Conservation (phyloP, 768 basidiomycete species). For the Xerocomellus amylosporus region DNA sequence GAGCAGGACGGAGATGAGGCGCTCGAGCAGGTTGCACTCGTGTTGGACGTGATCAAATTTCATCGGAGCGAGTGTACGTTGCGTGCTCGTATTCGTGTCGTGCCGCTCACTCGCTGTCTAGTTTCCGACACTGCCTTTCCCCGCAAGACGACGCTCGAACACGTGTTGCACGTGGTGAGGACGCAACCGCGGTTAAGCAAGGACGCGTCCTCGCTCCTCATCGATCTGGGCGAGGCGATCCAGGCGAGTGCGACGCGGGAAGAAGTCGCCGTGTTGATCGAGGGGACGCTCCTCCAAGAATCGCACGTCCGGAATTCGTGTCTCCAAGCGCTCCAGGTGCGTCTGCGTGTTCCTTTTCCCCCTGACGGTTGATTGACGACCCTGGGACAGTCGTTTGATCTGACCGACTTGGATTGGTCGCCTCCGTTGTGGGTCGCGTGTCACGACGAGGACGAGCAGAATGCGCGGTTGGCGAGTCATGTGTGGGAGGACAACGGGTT, state of each 20-base stretch:
- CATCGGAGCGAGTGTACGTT: constrained; percentile 32
- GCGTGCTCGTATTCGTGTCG: constrained; percentile 2
- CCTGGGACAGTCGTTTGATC: constrained; percentile 72
- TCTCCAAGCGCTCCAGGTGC: constrained; percentile 85
- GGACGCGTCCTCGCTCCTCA: constrained; percentile 74
- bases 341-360: background rate
- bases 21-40: constrained; percentile 77
- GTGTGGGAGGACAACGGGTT: constrained; percentile 97
- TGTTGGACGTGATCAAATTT: constrained; percentile 39
- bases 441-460: constrained; percentile 90
- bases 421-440: constrained; percentile 83
- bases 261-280: constrained; percentile 66
- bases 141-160: constrained; percentile 61
- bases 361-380: no score
- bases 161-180: constrained; percentile 69
- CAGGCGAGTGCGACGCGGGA: constrained; percentile 55
- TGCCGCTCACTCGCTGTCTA: constrained; percentile 27
- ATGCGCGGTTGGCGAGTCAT: constrained; percentile 72
- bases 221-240: constrained; percentile 80
- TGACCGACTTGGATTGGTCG: constrained; percentile 94
- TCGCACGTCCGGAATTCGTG: constrained; percentile 84
- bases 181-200: constrained; percentile 80
- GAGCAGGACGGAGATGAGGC: constrained; percentile 50
- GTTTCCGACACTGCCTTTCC: constrained; percentile 75
- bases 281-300: constrained; percentile 80